Base-by-base conservation (phyloP, 1,284 basidiomycete genomes). In the Microbotryum scabiosae region DNA sequence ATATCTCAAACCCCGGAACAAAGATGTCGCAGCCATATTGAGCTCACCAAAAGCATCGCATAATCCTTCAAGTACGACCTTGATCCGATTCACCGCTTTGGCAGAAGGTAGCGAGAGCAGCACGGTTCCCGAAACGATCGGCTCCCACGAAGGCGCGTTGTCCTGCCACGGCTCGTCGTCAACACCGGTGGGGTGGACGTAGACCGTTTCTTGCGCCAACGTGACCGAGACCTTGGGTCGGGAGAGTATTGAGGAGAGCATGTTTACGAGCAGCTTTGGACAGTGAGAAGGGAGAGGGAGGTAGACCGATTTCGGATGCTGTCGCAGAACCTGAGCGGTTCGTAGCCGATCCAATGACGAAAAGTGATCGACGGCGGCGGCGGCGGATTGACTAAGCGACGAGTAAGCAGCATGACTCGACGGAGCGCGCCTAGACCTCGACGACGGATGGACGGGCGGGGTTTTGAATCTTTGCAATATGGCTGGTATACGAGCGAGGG, bases 61-160 rank as follows among this genome's bases (percentile, higher is more conserved):
- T 5, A 65, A 43, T 0, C 65, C 65, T 32, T 67, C 63, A 18
- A 69, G 28, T 4, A 59, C 45, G 56, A 69, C 67, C n/a, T 50
- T 51, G 51, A 69, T 36, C 16, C 43, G 21, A 6, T 26, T 36
- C 18, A 69, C 51, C 0, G 58, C 54, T 5, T 58, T 56, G 18
- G 49, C 41, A 14, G 56, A 7, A 0, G 65, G 59, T 8, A 69
- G 59, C 3, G 57, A 54, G 9, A 69, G 30, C 12, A 65, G 51
- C 3, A 57, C 59, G 0, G 67, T 64, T 0, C 67, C 67, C 16
- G 53, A 51, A 5, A 69, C 9, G 16, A 65, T 51, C 0, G 67
- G 65, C 44, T 69, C 67, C 5, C 48, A 36, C 6, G 62, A 54
- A 30, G 66, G 47, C 12, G 25, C 18, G 16, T 18, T 41, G 36